phyloP scores from a whole-genome alignment of 345 rosid species.

The Hibiscus trionum region DNA sequence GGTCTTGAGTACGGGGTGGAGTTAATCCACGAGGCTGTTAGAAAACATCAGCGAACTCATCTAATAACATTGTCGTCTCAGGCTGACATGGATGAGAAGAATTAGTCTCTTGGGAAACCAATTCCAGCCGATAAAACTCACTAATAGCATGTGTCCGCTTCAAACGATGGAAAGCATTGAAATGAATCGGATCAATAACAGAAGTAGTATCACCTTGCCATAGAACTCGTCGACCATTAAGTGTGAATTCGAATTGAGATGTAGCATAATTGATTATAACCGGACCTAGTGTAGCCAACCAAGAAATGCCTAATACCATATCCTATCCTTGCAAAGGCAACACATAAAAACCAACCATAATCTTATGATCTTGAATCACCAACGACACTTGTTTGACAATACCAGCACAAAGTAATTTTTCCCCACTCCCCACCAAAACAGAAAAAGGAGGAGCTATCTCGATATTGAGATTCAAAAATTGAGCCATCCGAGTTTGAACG shows the following conservation, averaged over 20 bases:
- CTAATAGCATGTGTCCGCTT: not conserved
- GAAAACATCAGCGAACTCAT: too few relatives aligned
- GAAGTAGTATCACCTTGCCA: not conserved
- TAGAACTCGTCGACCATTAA: too few relatives aligned
- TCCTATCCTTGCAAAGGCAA: not conserved
- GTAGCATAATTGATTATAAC: not conserved
- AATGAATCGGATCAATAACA: too few relatives aligned
- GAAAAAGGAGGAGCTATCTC: not conserved
- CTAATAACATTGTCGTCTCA: too few relatives aligned
- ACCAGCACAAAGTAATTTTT: not conserved
- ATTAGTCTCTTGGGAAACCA: too few relatives aligned
- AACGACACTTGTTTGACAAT: not conserved
- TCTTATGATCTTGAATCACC: not conserved
- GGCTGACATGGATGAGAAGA: too few relatives aligned
- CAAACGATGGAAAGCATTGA: not conserved
- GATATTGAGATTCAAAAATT: too few relatives aligned
- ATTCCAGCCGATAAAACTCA: not conserved
- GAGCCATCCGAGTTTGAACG: not conserved
- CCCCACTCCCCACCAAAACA: not conserved
- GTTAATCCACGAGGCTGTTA: too few relatives aligned
- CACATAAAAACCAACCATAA: not conserved
- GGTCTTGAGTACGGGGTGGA: too few relatives aligned
- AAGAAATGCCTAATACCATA: not conserved
- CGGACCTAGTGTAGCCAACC: not conserved
- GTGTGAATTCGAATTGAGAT: not conserved